Evolutionary conservation across 106 monocot species (phyloP).

Genomic region (Dendrobium huoshanense): DNA sequence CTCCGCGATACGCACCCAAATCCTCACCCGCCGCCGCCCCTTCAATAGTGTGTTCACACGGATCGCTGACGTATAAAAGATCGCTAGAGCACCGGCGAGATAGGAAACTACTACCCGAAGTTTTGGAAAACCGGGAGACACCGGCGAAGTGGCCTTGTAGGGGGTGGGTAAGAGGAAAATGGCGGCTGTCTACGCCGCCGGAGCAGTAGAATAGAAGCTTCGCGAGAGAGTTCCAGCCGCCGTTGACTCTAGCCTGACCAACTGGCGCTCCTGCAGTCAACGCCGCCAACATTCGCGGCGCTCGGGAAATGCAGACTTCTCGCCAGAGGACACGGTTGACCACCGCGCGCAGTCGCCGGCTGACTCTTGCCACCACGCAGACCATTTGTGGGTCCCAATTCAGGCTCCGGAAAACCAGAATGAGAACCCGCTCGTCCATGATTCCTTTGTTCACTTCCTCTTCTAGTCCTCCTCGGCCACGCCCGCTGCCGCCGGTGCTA

Average conservation of each 20-base stretch:
- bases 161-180: background rate
- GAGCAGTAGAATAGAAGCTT: slow-evolving; percentile 23
- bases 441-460: slow-evolving; percentile 34
- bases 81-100: slow-evolving; percentile 41
- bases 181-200: background rate
- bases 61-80: slow-evolving; percentile 62
- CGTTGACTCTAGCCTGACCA: slow-evolving; percentile 23
- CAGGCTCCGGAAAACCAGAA: slow-evolving; percentile 46
- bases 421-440: slow-evolving; percentile 48
- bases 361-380: slow-evolving; percentile 39
- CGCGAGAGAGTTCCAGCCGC: slow-evolving; percentile 53
- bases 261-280: background rate
- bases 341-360: slow-evolving; percentile 60
- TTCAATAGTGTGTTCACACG: slow-evolving; percentile 53
- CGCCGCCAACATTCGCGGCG: slow-evolving; percentile 44
- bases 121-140: slow-evolving; percentile 65
- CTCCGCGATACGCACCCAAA: slow-evolving; percentile 60
- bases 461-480: background rate
- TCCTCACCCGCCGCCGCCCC: slow-evolving; percentile 30
- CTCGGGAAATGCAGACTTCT: slow-evolving; percentile 63
- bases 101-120: slow-evolving; percentile 68
- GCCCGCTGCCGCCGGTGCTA: background rate
- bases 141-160: slow-evolving; percentile 10
- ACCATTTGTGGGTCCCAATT: slow-evolving; percentile 60
- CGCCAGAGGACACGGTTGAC: slow-evolving; percentile 60